These are phyloP conservation scores for Chrysochromulina tobinii DNA, from an alignment of 78 protist species.

Conservation along the genomic window DNA sequence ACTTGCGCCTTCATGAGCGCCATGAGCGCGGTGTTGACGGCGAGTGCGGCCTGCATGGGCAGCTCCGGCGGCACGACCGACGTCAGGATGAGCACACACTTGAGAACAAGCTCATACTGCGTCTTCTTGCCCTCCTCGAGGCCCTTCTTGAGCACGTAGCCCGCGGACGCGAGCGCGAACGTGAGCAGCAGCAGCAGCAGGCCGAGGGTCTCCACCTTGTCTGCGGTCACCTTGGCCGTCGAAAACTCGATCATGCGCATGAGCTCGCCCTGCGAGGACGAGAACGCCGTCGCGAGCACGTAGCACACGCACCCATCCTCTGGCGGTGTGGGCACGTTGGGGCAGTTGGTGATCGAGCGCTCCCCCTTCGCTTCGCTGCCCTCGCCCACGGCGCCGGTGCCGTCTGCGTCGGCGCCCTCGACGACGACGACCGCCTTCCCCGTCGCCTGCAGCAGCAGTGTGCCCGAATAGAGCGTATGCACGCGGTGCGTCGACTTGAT, in stretches of 20 bases:
- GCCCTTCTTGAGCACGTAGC: slow-evolving; percentile 73
- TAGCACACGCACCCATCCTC: slow-evolving; percentile 48
- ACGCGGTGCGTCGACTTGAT: neutral
- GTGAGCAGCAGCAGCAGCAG: slow-evolving; percentile 35
- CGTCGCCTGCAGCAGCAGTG: neutral
- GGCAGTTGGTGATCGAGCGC: neutral
- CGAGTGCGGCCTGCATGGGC: slow-evolving; percentile 50
- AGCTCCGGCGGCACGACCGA: slow-evolving; percentile 48
- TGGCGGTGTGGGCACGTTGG: slow-evolving; percentile 18
- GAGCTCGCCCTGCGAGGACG: slow-evolving; percentile 54
- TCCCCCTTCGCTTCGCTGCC: neutral
- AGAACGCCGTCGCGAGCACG: slow-evolving; percentile 92
- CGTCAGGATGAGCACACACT: slow-evolving; percentile 54
- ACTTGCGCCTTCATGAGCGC: slow-evolving; percentile 58
- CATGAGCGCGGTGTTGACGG: slow-evolving; percentile 41
- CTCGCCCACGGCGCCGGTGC: slow-evolving; percentile 34
- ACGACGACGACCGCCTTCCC: neutral
- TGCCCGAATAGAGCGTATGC: neutral
- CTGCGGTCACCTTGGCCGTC: slow-evolving; percentile 10
- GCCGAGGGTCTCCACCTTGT: slow-evolving; percentile 32
- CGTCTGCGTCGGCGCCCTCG: slow-evolving; percentile 14
- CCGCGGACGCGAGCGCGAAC: slow-evolving; percentile 71
- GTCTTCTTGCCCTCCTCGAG: slow-evolving; percentile 20
- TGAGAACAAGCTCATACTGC: slow-evolving; percentile 38
- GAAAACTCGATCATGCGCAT: slow-evolving; percentile 59